These are phyloP conservation scores for Aspergillus vadensis DNA, from an alignment of 2,329 filamentous ascomycete species.

Conservation along the genomic window DNA sequence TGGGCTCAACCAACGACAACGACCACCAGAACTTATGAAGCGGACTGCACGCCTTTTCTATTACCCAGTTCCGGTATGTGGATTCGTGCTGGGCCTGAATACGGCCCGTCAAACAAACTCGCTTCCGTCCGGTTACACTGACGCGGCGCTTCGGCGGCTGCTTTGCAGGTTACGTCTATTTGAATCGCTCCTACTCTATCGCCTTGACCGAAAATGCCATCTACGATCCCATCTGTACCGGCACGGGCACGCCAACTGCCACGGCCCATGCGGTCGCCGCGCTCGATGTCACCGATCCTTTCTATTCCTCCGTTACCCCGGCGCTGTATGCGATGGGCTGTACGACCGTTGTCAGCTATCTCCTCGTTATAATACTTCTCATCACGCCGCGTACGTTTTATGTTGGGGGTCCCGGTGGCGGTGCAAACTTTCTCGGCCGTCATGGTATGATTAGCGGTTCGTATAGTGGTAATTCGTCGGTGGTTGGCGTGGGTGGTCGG, in stretches of 20 bases:
- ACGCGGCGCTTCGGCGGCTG: constrained; percentile 1
- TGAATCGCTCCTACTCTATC: constrained; percentile 46
- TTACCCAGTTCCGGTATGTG: constrained; percentile 59
- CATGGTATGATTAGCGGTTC: constrained; percentile 84
- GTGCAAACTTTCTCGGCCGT: constrained; percentile 74
- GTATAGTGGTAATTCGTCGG: constrained; percentile 62
- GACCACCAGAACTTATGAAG: constrained; percentile 36
- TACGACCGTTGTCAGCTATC: constrained; percentile 86
- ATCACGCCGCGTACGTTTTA: constrained; percentile 94
- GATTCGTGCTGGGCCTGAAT: not conserved
- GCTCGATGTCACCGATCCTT: constrained; percentile 76
- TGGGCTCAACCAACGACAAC: constrained; percentile 44
- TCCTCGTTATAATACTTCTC: constrained; percentile 89
- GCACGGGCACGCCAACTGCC: constrained; percentile 36
- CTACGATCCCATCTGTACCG: constrained; percentile 54
- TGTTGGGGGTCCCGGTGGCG: constrained; percentile 68
- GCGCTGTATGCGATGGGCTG: constrained; percentile 91
- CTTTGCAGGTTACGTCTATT: constrained; percentile 41
- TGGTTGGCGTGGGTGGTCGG: constrained; percentile 84
- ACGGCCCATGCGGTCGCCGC: constrained; percentile 50
- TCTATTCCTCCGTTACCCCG: constrained; percentile 90
- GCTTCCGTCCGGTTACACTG: constrained; percentile 4
- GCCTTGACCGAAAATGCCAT: constrained; percentile 52
- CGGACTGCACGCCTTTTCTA: constrained; percentile 64
- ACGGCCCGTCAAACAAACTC: not conserved